Evolutionary conservation across 352 stramenopile genomes (phyloP), one percentile per base, ranked within the genome.

Genomic region (Phytophthora capsici): DNA sequence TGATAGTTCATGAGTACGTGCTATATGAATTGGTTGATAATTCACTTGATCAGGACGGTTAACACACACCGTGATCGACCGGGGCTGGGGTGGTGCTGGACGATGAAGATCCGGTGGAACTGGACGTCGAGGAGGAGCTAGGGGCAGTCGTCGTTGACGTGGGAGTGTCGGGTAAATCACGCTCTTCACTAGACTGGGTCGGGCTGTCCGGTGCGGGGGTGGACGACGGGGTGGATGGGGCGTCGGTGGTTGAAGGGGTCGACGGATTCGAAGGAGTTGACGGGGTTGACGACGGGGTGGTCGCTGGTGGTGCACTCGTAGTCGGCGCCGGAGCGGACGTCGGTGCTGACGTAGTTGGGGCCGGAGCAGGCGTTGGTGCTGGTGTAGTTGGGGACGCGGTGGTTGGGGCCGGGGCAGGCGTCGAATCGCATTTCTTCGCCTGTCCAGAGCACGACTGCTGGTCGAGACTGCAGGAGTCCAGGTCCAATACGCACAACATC

Each of bases 401-500:
- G 12, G 68, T 59, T 8, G 59, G 66, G n/a, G 66, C 17, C 19
- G 46, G 14, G 2, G 60, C 34, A 13, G 57, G 46, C 10, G 34
- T 65, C 16, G 66, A 63, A 2, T 70, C 58, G 23, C 73, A 82
- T 13, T 75, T 71, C 44, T 71, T 72, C 0, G 40, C 46, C 32
- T 85, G 77, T 0, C 75, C 75, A 1, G 73, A 78, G 61, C 77
- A 86, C 17, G 62, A 63, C 61, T 86, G 77, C 13, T 51, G 25
- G 17, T 44, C 32, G 3, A 61, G 47, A 17, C 36, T 45, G 45
- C 78, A 84, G 20, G 50, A 63, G 45, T 82, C 61, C 34, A 86
- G 22, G 23, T 82, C 65, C 43, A 69, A 37, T 6, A 88, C 79
- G n/a, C 78, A 88, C 13, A 88, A 57, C 73, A 88, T 82, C 78